phyloP scores from a whole-genome alignment of 2,329 filamentous ascomycete species.

The Beauveria sp. region DNA sequence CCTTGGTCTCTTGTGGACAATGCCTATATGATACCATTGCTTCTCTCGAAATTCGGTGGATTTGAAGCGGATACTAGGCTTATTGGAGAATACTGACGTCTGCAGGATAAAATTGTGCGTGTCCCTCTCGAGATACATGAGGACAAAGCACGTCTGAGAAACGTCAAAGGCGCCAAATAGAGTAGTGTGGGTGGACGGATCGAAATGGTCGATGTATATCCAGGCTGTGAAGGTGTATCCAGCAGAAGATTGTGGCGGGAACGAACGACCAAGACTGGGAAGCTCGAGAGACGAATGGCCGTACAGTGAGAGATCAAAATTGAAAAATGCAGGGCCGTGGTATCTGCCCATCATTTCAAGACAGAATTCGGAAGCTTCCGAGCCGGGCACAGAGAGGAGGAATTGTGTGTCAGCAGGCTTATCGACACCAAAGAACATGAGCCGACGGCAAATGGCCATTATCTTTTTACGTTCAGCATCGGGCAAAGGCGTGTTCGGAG shows the following conservation, averaged over 20 bases:
- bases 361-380: conserved; percentile 57
- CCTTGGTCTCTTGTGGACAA: conserved; percentile 76
- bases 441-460: conserved; percentile 56
- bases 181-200: conserved; percentile 79
- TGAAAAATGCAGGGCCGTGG: conserved; percentile 74
- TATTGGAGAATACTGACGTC: conserved; percentile 78
- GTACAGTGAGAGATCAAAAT: conserved; percentile 84
- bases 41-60: conserved; percentile 66
- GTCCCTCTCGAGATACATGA: conserved; percentile 90
- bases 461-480: conserved; percentile 51
- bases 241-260: conserved; percentile 69
- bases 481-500: conserved; percentile 40
- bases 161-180: conserved; percentile 92
- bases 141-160: conserved; percentile 85
- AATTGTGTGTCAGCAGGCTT: conserved; percentile 76
- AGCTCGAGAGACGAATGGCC: conserved; percentile 89
- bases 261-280: conserved; percentile 72
- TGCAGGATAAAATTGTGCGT: conserved; percentile 92
- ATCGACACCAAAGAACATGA: conserved; percentile 71
- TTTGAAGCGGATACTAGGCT: conserved; percentile 91
- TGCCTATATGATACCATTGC: conserved; percentile 86
- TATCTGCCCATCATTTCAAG: conserved; percentile 67
- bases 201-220: conserved; percentile 83
- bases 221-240: conserved; percentile 90
- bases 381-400: conserved; percentile 48